Percentiles rank a stretch among this genome's conserved stretches.
phyloP scores from a whole-genome alignment of 768 basidiomycete genomes.

The Suillus fuscotomentosus region DNA sequence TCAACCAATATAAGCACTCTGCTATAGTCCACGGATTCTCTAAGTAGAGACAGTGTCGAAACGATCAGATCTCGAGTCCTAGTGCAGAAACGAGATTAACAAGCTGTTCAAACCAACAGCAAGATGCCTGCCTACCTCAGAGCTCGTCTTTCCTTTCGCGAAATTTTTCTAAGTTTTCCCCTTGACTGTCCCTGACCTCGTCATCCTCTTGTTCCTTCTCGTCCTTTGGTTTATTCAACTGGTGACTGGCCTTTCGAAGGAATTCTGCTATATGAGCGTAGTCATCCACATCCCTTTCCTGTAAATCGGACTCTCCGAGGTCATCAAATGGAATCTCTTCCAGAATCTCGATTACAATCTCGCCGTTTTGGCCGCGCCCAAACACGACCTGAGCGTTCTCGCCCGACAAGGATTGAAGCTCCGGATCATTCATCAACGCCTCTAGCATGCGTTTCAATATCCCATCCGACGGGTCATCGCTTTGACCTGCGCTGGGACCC shows the following conservation, averaged over 20 bases:
- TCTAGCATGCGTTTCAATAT: conserved; percentile 29
- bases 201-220: conserved; percentile 26
- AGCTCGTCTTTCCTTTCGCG: conserved; percentile 30
- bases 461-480: conserved; percentile 19
- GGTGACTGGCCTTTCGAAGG: conserved; percentile 50
- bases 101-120: not conserved
- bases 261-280: conserved; percentile 46
- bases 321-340: conserved; percentile 43
- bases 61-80: conserved; percentile 8
- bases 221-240: conserved; percentile 37
- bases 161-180: conserved; percentile 32
- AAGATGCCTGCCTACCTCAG: conserved; percentile 23
- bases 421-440: conserved; percentile 29
- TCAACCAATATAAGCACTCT: not conserved
- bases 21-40: not conserved
- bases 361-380: conserved; percentile 41
- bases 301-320: conserved; percentile 18
- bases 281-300: conserved; percentile 36
- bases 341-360: conserved; percentile 41
- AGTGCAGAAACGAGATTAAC: not conserved
- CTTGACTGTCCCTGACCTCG: conserved; percentile 25
- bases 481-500: conserved; percentile 16
- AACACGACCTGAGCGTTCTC: conserved; percentile 39
- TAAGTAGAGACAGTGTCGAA: conserved; percentile 12
- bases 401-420: conserved; percentile 25